phyloP scores from a whole-genome alignment of 345 rosid genomes.

The Aquilaria yunnanensis region DNA sequence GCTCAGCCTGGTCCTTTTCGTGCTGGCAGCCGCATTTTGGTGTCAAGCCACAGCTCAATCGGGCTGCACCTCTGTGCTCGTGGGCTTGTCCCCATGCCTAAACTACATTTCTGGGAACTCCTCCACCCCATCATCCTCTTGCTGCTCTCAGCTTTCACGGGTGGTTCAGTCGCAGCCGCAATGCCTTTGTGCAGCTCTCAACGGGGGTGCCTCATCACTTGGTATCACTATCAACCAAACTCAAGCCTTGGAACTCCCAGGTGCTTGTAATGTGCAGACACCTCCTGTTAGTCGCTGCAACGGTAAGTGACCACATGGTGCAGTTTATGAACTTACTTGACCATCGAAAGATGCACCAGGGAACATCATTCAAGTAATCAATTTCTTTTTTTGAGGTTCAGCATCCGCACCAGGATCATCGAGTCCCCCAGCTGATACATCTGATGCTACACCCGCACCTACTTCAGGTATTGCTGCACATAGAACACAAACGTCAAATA shows the following conservation, averaged over 20 bases:
- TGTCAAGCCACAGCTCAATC: slow-evolving; percentile 28
- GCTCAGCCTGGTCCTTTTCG: slow-evolving; percentile 19
- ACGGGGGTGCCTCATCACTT: slow-evolving; percentile 14
- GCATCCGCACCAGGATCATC: slow-evolving; percentile 14
- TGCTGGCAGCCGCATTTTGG: slow-evolving; percentile 20
- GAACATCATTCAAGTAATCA: background rate
- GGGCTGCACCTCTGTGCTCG: slow-evolving; percentile 26
- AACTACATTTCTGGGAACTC: slow-evolving; percentile 32
- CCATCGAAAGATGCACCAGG: background rate
- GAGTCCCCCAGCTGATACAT: slow-evolving; percentile 18
- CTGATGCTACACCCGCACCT: slow-evolving; percentile 16
- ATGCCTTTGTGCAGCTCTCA: slow-evolving; percentile 41
- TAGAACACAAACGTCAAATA: slow-evolving; percentile 14
- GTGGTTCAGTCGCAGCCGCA: slow-evolving; percentile 41
- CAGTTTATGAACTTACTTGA: no score
- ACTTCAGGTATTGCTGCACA: background rate
- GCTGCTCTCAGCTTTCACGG: slow-evolving; percentile 44
- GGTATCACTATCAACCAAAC: slow-evolving; percentile 19
- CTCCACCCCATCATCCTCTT: slow-evolving; percentile 42
- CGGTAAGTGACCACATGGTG: background rate
- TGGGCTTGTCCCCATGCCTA: slow-evolving; percentile 28
- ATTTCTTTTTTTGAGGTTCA: slow-evolving; percentile 12
- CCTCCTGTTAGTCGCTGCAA: slow-evolving; percentile 18
- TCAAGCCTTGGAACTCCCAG: slow-evolving; percentile 21
- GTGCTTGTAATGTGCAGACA: slow-evolving; percentile 25